Base-by-base conservation (phyloP, 2,329 filamentous ascomycete species). In the Chaetomium strumarium region DNA sequence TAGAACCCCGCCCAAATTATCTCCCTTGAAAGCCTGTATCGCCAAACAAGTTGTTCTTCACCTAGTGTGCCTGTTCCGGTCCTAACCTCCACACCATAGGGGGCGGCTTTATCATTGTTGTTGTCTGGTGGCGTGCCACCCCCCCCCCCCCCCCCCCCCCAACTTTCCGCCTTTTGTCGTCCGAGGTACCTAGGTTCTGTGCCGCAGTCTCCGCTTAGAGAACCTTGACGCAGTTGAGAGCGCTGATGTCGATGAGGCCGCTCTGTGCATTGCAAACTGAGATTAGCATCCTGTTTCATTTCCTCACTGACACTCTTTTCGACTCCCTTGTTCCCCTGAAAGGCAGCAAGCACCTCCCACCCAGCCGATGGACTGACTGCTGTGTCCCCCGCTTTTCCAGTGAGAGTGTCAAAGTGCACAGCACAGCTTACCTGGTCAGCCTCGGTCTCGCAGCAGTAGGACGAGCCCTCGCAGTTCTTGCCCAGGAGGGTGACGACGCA, bases 361-460 rank as follows among this genome's bases (percentile, higher is more conserved):
- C n/a, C n/a, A n/a, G n/a, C n/a, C n/a, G 31, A 33, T 33, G 31
- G 31, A 7, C 24, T 3, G 33, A 34, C 14, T 10, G 33, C 14
- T 11, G 33, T 10, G 14, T n/a, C n/a, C n/a, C n/a, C n/a, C n/a
- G n/a, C n/a, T n/a, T n/a, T n/a, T 34, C 4, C 13, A n/a, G 8
- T n/a, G 5, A 16, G 34, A n/a, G n/a, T 5, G 13, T 16, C 7
- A n/a, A n/a, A 3, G 34, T n/a, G 13, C 5, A 8, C 5, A 36
- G 34, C 11, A 16, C 13, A 10, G 37, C 52, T 55, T 7, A 56
- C 55, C 38, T 49, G 39, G 31, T 10, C 12, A 4, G 17, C 37
- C 16, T 30, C 14, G 44, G 19, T 34, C 10, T 48, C 46, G 54
- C 56, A 58, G 56, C 56, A 58, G 49, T 51, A 55, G 34, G 52